These are phyloP conservation scores for Urostyla sp. DNA, from an alignment of 73 alveolate species.

Conservation along the genomic window DNA sequence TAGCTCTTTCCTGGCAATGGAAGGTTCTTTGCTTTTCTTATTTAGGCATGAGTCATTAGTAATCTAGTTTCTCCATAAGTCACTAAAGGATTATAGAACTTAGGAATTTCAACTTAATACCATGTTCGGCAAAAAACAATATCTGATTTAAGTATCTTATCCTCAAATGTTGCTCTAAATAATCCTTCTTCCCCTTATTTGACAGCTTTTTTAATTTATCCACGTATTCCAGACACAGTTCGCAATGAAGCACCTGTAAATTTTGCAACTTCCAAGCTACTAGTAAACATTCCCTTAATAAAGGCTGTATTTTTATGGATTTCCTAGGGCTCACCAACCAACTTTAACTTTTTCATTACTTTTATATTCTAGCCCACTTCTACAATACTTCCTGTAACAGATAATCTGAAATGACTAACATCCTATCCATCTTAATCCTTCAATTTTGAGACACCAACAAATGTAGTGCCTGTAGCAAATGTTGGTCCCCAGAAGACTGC, in stretches of 20 bases:
- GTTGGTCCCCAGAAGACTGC: conserved; percentile 96
- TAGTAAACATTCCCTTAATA: conserved; percentile 98
- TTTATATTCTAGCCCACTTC: conserved; percentile 95
- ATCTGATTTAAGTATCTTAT: conserved; percentile 98
- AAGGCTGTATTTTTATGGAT: conserved; percentile 98
- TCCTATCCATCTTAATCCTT: conserved; percentile 62
- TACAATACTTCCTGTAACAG: conserved; percentile 76
- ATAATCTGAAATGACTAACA: conserved; percentile 75
- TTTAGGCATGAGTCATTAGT: conserved; percentile 92
- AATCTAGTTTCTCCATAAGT: conserved; percentile 76
- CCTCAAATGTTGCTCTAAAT: conserved; percentile 99
- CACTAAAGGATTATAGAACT: conserved; percentile 94
- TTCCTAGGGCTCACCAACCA: conserved; percentile 98
- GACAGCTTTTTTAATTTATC: conserved; percentile 97
- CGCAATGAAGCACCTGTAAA: conserved; percentile 98
- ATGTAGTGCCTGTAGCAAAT: conserved; percentile 84
- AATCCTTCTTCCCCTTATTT: conserved; percentile 93
- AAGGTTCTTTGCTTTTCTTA: conserved; percentile 89
- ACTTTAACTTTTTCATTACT: conserved; percentile 95
- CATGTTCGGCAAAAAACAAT: conserved; percentile 97
- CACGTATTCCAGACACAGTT: conserved; percentile 99
- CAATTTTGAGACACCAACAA: conserved; percentile 80
- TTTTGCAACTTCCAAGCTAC: conserved; percentile 92
- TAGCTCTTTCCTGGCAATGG: conserved; percentile 76
- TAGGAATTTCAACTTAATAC: conserved; percentile 91